Evolutionary conservation across 257 asterid genomes (phyloP), one percentile per base, ranked within the genome.

Genomic region (Perilla frutescens): DNA sequence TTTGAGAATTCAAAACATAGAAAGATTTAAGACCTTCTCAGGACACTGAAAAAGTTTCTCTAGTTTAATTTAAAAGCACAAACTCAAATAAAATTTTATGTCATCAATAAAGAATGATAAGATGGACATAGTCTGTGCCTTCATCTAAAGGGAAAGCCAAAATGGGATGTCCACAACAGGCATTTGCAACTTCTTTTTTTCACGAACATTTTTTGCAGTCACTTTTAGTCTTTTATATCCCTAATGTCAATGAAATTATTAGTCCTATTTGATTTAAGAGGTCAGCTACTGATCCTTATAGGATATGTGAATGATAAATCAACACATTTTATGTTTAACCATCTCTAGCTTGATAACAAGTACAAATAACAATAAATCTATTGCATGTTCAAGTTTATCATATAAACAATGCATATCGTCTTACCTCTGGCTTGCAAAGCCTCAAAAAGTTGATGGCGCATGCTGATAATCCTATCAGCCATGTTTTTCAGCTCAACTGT

Each of bases 381-480:
- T 15, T 50, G 66, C 7, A 48, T 2, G 15, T 3, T 47, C 43
- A 57, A 1, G 53, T 41, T 44, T 13, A 47, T 13, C 13, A 26
- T 13, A 62, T 36, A 49, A 58, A 32, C 49, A 70, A 48, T 13
- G 34, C 48, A 44, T 11, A 70, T 1, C 6, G 48, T 54, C 73
- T 48, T 80, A 87, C 97, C 93, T 79, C 75, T 87, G 76, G 84
- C 83, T 76, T 77, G 69, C 80, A 91, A 66, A 70, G 96, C 86
- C 77, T 85, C 87, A 66, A 85, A 88, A 51, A 91, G 96, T 70
- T 88, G 81, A 65, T 86, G 85, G 69, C 97, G 90, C 96, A 91
- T 91, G 81, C 87, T 86, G 74, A 89, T 91, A 79, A 89, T 91
- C 61, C 96, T 75, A 76, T 89, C 93, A 65, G 97, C 96, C 97